A percentile compares a stretch with the other conserved stretches of the same genome.
Evolutionary conservation across 106 monocot genomes (phyloP).

Genomic region (Chionographis japonica): DNA sequence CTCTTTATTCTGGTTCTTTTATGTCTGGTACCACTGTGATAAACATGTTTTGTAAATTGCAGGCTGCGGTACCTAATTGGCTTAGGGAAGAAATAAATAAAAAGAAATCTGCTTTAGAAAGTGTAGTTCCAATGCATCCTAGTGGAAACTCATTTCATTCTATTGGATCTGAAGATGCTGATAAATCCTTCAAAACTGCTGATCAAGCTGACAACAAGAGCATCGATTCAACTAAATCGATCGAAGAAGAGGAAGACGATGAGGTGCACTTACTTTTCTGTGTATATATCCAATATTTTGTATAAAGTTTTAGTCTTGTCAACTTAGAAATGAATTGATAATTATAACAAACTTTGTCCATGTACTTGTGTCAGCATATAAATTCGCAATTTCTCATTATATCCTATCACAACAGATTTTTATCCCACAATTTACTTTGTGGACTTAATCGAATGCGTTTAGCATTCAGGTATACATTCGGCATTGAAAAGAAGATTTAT

Average conservation of each 20-base stretch:
- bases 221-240: slow-evolving; percentile 64
- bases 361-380: too few relatives aligned
- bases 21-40: not conserved
- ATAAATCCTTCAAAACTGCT: slow-evolving; percentile 30
- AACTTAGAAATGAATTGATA: too few relatives aligned
- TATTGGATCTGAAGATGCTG: slow-evolving; percentile 38
- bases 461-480: too few relatives aligned
- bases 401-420: too few relatives aligned
- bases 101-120: slow-evolving; percentile 57
- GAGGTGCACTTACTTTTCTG: slow-evolving; percentile 40
- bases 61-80: slow-evolving; percentile 96
- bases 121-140: slow-evolving; percentile 20
- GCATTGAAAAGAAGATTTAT: too few relatives aligned
- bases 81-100: slow-evolving; percentile 95
- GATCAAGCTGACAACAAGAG: slow-evolving; percentile 66
- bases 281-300: not conserved
- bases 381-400: too few relatives aligned
- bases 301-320: too few relatives aligned
- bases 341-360: too few relatives aligned
- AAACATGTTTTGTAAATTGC: slow-evolving; percentile 13
- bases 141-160: slow-evolving; percentile 26
- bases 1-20: not conserved
- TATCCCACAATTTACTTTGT: too few relatives aligned
- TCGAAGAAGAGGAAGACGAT: slow-evolving; percentile 82
- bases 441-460: too few relatives aligned